Evolutionary conservation across 2,329 filamentous ascomycete genomes (phyloP).

Genomic region (Penicillium sp.): DNA sequence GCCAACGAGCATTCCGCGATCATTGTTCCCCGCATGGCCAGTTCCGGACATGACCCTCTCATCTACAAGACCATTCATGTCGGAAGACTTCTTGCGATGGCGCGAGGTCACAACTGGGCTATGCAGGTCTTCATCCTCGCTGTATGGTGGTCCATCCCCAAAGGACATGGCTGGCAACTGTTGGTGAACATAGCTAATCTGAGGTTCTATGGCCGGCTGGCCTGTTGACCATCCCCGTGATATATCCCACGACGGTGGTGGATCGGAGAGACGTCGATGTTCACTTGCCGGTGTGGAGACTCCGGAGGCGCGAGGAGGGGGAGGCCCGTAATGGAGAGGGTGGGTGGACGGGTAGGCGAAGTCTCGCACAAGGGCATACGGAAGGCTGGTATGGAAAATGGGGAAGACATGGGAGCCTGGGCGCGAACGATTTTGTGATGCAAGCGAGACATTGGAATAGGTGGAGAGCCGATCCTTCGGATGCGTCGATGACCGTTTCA

Average conservation of each 20-base stretch:
- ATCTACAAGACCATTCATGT: slow-evolving; percentile 42
- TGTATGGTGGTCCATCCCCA: slow-evolving; percentile 86
- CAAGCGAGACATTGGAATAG: slow-evolving; percentile 69
- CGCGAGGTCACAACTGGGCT: slow-evolving; percentile 81
- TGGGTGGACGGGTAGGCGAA: slow-evolving; percentile 85
- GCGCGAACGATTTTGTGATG: slow-evolving; percentile 62
- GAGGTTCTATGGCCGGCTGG: slow-evolving; percentile 47
- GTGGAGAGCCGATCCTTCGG: slow-evolving; percentile 80
- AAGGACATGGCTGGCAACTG: slow-evolving; percentile 81
- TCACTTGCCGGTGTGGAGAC: slow-evolving; percentile 84
- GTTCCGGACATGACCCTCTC: slow-evolving; percentile 13
- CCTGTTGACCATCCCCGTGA: slow-evolving; percentile 58
- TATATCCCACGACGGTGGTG: slow-evolving; percentile 69
- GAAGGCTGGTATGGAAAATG: slow-evolving; percentile 76
- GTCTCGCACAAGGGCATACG: slow-evolving; percentile 89
- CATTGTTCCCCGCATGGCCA: slow-evolving; percentile 49
- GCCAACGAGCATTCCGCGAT: slow-evolving; percentile 65
- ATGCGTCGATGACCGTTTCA: slow-evolving; percentile 70
- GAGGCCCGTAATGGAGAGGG: slow-evolving; percentile 91
- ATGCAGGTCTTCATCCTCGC: slow-evolving; percentile 91
- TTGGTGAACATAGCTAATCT: slow-evolving; percentile 55
- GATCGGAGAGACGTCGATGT: slow-evolving; percentile 75
- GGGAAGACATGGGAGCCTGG: slow-evolving; percentile 80
- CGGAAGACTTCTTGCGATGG: slow-evolving; percentile 74
- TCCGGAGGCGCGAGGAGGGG: slow-evolving; percentile 68